phyloP scores from a whole-genome alignment of 2,329 filamentous ascomycete species.

The Penicillium sp. region DNA sequence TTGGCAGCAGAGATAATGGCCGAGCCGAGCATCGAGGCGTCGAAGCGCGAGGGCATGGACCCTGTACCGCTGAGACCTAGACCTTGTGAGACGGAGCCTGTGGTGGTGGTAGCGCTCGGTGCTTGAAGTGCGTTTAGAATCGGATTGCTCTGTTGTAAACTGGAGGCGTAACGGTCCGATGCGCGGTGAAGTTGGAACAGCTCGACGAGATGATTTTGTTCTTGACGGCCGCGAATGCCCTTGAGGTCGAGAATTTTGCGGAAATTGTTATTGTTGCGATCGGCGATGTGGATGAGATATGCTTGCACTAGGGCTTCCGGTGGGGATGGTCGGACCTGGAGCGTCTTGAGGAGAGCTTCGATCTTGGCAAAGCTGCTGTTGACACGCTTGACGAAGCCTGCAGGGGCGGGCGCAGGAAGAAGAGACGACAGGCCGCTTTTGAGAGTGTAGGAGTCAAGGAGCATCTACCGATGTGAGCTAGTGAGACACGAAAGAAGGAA shows the following conservation, averaged over 20 bases:
- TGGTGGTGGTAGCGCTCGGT: conserved; percentile 22
- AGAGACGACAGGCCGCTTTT: conserved; percentile 47
- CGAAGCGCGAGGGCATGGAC: conserved; percentile 58
- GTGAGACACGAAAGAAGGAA: neutral
- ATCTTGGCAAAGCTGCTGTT: conserved; percentile 77
- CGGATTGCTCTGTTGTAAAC: conserved; percentile 63
- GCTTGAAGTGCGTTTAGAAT: conserved; percentile 60
- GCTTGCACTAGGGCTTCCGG: conserved; percentile 93
- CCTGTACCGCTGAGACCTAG: conserved; percentile 43
- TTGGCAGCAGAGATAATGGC: conserved; percentile 82
- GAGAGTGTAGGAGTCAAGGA: conserved; percentile 80
- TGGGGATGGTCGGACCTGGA: conserved; percentile 86
- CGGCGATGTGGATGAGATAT: conserved; percentile 93
- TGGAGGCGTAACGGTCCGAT: conserved; percentile 56
- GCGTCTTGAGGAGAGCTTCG: conserved; percentile 88
- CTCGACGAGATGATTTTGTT: conserved; percentile 77
- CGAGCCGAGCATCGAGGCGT: conserved; percentile 75
- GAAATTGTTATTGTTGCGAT: conserved; percentile 91
- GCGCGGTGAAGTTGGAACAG: conserved; percentile 82
- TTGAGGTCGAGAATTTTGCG: conserved; percentile 93
- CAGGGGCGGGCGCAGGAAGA: conserved; percentile 52
- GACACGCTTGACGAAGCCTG: conserved; percentile 76
- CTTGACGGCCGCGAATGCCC: conserved; percentile 71
- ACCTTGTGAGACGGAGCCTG: conserved; percentile 43
- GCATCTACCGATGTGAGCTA: conserved; percentile 57